Evolutionary conservation across 805 yeast species (phyloP), one percentile per base, ranked within the genome.

Genomic region (Priceomyces fermenticarens): DNA sequence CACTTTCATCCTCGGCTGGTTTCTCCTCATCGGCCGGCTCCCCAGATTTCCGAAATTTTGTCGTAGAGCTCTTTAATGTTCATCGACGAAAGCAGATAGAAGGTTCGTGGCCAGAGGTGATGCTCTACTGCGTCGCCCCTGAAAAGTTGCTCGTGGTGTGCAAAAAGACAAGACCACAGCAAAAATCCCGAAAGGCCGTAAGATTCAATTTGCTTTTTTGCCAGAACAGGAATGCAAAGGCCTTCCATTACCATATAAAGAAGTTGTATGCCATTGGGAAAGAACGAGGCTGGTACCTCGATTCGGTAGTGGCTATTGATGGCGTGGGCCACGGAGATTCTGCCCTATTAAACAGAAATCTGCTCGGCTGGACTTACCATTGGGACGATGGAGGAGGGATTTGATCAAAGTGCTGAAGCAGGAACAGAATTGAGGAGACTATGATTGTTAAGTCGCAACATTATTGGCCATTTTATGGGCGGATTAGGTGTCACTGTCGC

Each of bases 401-500:
- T 60, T 75, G 25, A 62, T 73, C 36, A 49, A 56, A 37, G 64
- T 81, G 9, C 63, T 76, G 13, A 53, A 57, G 35, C 50, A 60
- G 30, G 83, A 78, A 53, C 72, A 49, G 34, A 49, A 56, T 16
- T 48, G 55, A 3, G 63, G 62, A 7, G 68, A 60, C 7, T 65
- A 56, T 46, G 54, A 50, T 48, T 62, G 32, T 52, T 55, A 12
- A 65, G 71, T 20, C 55, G 71, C 16, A 72, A 65, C 42, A 69
- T 85, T 4, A 55, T 85, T 14, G 93, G 93, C 6, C 95, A 86
- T 55, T 84, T 91, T 0, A 75, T 81, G 77, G 93, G 93, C 10
- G 95, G 88, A 0, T 71, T 67, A 47, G 72, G 65, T 38, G 71
- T 75, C 0, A 43, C 81, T 3, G 60, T 70, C 44, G 77, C 83